Base-by-base conservation (phyloP, 1,284 basidiomycete species). In the Ceratobasidium papillatum region DNA sequence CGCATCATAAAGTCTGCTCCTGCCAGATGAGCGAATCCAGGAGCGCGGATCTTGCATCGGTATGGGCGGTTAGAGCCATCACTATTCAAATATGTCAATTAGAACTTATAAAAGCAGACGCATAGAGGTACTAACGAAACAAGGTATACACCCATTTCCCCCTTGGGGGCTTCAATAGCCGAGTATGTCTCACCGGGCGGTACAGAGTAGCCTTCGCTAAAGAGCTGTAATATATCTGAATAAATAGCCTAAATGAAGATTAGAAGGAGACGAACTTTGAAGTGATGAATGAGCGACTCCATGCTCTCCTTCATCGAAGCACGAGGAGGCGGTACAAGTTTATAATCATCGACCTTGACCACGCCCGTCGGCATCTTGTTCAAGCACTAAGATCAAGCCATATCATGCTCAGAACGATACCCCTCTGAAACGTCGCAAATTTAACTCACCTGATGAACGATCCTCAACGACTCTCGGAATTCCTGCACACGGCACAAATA, bases 281-380 rank as follows among this genome's bases (percentile, higher is more conserved):
- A 99, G 86, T 99, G 97, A 83, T 99, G 96, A 80, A 99, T 98
- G 77, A 98, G 88, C 14, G 93, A 91, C 84, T 98, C 95, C 96
- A 99, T 99, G 83, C 91, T 94, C 86, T 99, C 97, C 86, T 99
- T 99, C 98, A 99, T 99, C 65, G 91, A 91, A 1, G 97, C 96
- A 77, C 97, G 90, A 22, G 98, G 96, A 51, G 97, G 98, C n/a
- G 97, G 95, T 0, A 94, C 92, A 77, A 99, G 91, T 85, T 99
- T 99, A 86, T 98, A 93, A 85, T 99, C 97, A 81, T 99, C 97
- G 38, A 98, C 90, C 85, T 97, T 99, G 86, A 96, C 84, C 59
- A 90, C 95, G 61, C 97, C 97, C 3, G 91, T 87, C 2, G 97
- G 94, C 86, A 99, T 99, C 86, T 99, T 99, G 88, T 99, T 98